Base-by-base conservation (phyloP, 169 alveolate genomes). In the Cryptosporidium andersoni region DNA sequence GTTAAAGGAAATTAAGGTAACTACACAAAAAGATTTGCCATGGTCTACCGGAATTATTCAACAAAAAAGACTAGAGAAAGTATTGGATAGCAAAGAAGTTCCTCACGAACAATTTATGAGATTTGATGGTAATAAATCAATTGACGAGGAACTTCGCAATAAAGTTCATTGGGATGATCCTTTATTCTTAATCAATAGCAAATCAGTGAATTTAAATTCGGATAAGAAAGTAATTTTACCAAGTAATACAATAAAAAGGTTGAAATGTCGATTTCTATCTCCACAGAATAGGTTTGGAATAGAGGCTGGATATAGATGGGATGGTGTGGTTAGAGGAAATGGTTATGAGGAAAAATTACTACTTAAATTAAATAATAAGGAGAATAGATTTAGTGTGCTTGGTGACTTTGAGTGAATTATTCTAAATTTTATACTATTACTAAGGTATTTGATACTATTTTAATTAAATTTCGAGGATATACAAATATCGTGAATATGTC, bases 221-320 rank as follows among this genome's bases (percentile, higher is more conserved):
- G 5, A 6, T 60, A 60, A 34, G 25, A 25, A 25, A 0, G 0
- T 25, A 0, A 25, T 25, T 25, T 25, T 0, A 25, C 25, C 25
- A 16, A 52, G 36, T 53, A 2, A n/a, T 34, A 36, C 12, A 12
- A 39, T 36, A 9, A 81, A 67, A 49, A 88, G 88, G 60, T 95
- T 96, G 6, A 94, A 88, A 80, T 97, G 98, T 52, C 89, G 94
- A 64, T 95, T 92, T 64, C 90, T 92, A 25, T 90, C 92, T 4
- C 92, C 94, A 8, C 93, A 93, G 42, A 96, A 95, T 88, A 90
- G 99, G 66, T 96, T 95, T 89, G 92, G 90, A 67, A 97, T 97
- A 62, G 88, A 89, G 37, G 96, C 98, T 37, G 99, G 99, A 4
- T 94, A 95, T 89, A 66, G 97, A 45, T 96, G 99, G 99, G 99